Conservation (phyloP, 2,329 filamentous ascomycete genomes). For the Zalaria sp. region DNA sequence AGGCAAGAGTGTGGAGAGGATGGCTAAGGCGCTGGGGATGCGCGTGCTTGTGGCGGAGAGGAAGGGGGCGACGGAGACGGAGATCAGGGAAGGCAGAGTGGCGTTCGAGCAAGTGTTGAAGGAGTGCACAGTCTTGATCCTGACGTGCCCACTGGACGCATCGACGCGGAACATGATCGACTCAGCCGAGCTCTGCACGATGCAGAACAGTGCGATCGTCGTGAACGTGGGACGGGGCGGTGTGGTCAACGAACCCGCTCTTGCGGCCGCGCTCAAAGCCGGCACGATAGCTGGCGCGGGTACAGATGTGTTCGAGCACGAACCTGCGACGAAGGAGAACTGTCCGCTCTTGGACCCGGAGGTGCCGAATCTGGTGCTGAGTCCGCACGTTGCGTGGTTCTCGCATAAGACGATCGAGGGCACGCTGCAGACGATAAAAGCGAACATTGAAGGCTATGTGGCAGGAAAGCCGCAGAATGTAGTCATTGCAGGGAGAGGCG, state of each 20-base stretch:
- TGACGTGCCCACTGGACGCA: slow-evolving; percentile 14
- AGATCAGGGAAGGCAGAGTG: slow-evolving; percentile 15
- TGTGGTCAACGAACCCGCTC: slow-evolving; percentile 35
- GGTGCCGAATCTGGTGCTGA: slow-evolving; percentile 35
- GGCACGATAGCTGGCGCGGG: slow-evolving; percentile 34
- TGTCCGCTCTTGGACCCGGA: slow-evolving; percentile 29
- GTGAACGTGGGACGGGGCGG: slow-evolving; percentile 37
- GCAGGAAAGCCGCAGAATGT: slow-evolving; percentile 25
- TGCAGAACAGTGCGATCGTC: slow-evolving; percentile 30
- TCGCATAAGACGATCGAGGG: slow-evolving; percentile 33
- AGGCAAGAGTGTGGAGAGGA: slow-evolving; percentile 24
- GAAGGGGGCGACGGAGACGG: slow-evolving; percentile 18
- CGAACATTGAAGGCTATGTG: slow-evolving; percentile 33
- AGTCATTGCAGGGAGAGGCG: slow-evolving; percentile 12
- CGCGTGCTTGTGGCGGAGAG: slow-evolving; percentile 34
- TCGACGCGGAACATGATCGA: slow-evolving; percentile 13
- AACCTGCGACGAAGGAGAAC: slow-evolving; percentile 31
- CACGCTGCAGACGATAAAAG: slow-evolving; percentile 28
- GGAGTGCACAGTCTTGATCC: slow-evolving; percentile 22
- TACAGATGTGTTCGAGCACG: slow-evolving; percentile 35
- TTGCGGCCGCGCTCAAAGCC: slow-evolving; percentile 31
- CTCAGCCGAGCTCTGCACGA: slow-evolving; percentile 26
- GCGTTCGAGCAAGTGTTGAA: slow-evolving; percentile 23
- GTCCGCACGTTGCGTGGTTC: slow-evolving; percentile 41
- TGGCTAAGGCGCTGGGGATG: slow-evolving; percentile 34